phyloP scores from a whole-genome alignment of 306 rosid species.

The Luffa aegyptiaca region DNA sequence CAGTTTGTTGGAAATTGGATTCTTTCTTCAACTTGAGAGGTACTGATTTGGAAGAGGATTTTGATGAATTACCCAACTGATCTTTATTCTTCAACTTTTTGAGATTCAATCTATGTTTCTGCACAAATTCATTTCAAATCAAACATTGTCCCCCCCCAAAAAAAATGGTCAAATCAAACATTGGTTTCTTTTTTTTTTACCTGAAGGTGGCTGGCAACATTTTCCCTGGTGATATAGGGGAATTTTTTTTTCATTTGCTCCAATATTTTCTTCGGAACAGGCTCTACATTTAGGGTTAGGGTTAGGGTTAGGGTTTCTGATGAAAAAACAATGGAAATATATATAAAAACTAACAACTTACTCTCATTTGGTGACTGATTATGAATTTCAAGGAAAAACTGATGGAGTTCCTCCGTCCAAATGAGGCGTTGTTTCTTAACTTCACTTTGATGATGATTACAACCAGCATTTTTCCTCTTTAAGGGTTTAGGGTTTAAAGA shows the following conservation, averaged over 20 bases:
- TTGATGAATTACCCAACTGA: neutral
- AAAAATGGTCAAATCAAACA: too few species aligned
- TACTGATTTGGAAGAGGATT: neutral
- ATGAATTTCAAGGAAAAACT: neutral
- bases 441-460: neutral
- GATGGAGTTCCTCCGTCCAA: neutral
- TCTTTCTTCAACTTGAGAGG: neutral
- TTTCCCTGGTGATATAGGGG: constrained; percentile 5
- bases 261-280: constrained; percentile 8
- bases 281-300: neutral
- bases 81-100: neutral
- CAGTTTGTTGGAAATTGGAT: neutral
- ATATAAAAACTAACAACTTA: neutral
- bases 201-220: constrained; percentile 23
- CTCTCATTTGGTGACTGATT: neutral
- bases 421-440: neutral
- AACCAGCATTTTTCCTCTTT: too few species aligned
- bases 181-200: neutral
- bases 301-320: neutral
- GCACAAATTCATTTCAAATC: neutral
- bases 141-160: neutral
- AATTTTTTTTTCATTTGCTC: neutral
- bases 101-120: neutral
- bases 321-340: neutral
- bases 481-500: neutral